Conservation (phyloP, 495 filamentous ascomycete species). For the Hyphodiscus hymeniophilus region DNA sequence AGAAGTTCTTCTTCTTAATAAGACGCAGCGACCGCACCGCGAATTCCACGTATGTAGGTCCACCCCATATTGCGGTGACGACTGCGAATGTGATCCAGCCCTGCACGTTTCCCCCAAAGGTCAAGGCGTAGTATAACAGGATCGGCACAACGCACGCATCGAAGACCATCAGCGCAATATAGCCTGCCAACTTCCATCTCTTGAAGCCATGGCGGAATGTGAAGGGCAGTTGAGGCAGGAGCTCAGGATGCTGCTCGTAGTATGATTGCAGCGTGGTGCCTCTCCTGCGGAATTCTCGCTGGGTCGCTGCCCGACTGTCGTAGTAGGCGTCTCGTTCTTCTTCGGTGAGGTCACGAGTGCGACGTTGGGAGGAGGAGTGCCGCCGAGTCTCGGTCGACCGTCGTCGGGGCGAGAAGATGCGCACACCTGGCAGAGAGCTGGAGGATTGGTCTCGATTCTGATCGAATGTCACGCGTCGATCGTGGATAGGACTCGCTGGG, state of each 20-base stretch:
- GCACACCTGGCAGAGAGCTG: neutral
- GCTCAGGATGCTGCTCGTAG: constrained; percentile 13
- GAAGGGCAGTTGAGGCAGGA: constrained; percentile 21
- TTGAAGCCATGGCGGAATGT: constrained; percentile 20
- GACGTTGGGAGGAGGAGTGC: constrained; percentile 1
- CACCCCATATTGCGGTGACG: constrained; percentile 42
- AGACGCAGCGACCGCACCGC: constrained; percentile 36
- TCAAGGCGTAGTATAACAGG: constrained; percentile 38
- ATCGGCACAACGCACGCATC: constrained; percentile 39
- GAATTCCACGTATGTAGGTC: constrained; percentile 40
- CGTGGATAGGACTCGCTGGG: neutral
- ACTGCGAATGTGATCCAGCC: constrained; percentile 41
- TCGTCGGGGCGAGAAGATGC: neutral
- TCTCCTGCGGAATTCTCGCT: constrained; percentile 11
- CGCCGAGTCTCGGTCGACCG: neutral
- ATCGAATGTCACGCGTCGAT: constrained; percentile 1
- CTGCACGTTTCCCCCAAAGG: constrained; percentile 29
- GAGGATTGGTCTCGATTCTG: neutral
- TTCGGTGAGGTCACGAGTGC: neutral
- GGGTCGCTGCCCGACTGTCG: constrained; percentile 19
- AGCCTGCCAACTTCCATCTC: constrained; percentile 15
- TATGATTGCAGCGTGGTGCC: constrained; percentile 13
- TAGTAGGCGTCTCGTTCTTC: constrained; percentile 15
- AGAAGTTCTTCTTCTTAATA: constrained; percentile 32
- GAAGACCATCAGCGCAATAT: constrained; percentile 30